A percentile compares a stretch with the other conserved stretches of the same genome.
Conservation (phyloP, 208 protist genomes). For the Acanthamoeba lenticulata region DNA sequence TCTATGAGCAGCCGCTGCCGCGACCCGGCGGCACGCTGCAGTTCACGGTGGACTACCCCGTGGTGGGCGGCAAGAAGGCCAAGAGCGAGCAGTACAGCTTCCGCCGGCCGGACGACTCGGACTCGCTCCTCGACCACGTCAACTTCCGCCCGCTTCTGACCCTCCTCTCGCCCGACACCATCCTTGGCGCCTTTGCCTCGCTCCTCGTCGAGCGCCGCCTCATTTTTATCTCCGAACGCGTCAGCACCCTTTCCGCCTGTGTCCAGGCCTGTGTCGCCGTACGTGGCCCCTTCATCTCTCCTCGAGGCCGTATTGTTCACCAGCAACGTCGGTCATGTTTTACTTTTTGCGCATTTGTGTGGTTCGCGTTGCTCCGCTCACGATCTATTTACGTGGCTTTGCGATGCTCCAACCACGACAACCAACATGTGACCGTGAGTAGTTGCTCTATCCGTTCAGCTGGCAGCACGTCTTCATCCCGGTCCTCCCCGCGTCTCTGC, state of each 20-base stretch:
- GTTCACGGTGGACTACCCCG: conserved; percentile 17
- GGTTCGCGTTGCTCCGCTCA: neutral
- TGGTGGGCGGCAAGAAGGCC: conserved; percentile 3
- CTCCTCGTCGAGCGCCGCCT: conserved; percentile 68
- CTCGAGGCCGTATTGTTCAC: neutral
- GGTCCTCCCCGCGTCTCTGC: conserved; percentile 20
- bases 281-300: neutral
- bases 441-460: conserved; percentile 65
- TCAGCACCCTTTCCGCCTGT: conserved; percentile 60
- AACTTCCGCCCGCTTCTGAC: conserved; percentile 27
- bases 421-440: no score
- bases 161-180: conserved; percentile 43
- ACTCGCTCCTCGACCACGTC: conserved; percentile 62
- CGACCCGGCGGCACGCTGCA: conserved; percentile 64
- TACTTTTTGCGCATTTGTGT: neutral
- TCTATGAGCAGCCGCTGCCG: conserved; percentile 67
- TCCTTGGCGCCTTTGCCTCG: conserved; percentile 57
- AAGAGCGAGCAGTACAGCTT: conserved; percentile 61
- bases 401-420: no score
- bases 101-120: conserved; percentile 43
- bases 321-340: no score
- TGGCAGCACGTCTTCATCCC: conserved; percentile 69
- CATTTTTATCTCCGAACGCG: conserved; percentile 64
- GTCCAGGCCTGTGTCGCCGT: conserved; percentile 51
- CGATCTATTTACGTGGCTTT: neutral